These are phyloP conservation scores for Thalassiosira mediterranea DNA, from an alignment of 352 stramenopile genomes.

Conservation along the genomic window DNA sequence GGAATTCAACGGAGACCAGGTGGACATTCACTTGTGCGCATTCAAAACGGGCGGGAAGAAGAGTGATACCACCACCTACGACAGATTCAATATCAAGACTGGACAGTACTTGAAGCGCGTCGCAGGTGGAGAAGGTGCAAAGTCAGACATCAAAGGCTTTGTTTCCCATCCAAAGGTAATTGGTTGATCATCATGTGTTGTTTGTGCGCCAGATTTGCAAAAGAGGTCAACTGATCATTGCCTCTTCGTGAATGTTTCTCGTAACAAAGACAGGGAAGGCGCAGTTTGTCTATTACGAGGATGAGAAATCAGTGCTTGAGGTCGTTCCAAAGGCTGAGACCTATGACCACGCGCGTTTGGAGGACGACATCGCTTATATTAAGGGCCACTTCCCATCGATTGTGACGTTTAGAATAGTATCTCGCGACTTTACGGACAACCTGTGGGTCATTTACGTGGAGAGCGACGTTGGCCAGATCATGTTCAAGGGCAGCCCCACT, in stretches of 20 bases:
- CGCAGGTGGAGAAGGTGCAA: conserved; percentile 13
- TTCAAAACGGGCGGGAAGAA: conserved; percentile 6
- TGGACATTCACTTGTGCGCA: conserved; percentile 36
- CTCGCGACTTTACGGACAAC: conserved; percentile 5
- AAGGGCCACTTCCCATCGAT: conserved; percentile 18
- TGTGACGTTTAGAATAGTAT: conserved; percentile 18
- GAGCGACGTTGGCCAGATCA: conserved; percentile 13
- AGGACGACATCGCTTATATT: conserved; percentile 20
- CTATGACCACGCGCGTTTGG: not conserved
- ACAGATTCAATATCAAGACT: conserved; percentile 30
- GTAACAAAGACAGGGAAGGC: conserved; percentile 7
- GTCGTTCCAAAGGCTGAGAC: conserved; percentile 7
- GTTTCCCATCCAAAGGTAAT: conserved; percentile 6
- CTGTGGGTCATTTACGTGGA: conserved; percentile 24
- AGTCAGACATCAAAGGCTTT: conserved; percentile 31
- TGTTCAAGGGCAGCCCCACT: conserved; percentile 22
- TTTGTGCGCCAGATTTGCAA: too few species aligned
- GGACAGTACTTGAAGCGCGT: conserved; percentile 19
- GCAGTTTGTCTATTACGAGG: conserved; percentile 36
- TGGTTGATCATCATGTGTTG: too few species aligned
- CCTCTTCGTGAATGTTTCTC: too few species aligned
- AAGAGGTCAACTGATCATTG: too few species aligned
- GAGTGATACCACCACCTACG: conserved; percentile 41
- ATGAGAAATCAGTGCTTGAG: conserved; percentile 16
- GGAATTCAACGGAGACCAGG: conserved; percentile 26